phyloP scores from a whole-genome alignment of 495 filamentous ascomycete genomes.

The Lepidopterella palustris region DNA sequence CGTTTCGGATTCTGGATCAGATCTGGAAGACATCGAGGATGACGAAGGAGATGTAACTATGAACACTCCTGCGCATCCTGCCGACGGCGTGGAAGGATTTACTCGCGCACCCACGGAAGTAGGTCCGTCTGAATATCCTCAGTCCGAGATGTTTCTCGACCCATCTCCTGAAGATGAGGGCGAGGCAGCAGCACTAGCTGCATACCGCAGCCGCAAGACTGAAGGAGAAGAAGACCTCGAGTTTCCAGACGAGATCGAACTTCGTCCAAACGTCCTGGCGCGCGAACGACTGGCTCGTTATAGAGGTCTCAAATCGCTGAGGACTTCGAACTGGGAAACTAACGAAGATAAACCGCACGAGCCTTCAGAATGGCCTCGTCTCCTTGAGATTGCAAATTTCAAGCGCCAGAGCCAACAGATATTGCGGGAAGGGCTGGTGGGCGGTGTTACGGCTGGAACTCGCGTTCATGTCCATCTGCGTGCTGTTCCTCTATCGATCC shows the following conservation, averaged over 20 bases:
- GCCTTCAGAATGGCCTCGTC: slow-evolving; percentile 80
- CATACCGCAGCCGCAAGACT: slow-evolving; percentile 67
- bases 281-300: slow-evolving; percentile 79
- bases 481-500: slow-evolving; percentile 57
- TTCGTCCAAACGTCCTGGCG: slow-evolving; percentile 80
- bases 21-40: slow-evolving; percentile 59
- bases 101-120: slow-evolving; percentile 70
- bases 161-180: slow-evolving; percentile 83
- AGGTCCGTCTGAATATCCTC: slow-evolving; percentile 74
- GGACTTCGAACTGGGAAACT: slow-evolving; percentile 79
- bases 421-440: slow-evolving; percentile 71
- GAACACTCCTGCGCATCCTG: slow-evolving; percentile 34
- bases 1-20: slow-evolving; percentile 79
- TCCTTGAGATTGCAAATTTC: slow-evolving; percentile 80
- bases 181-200: slow-evolving; percentile 69
- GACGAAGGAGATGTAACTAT: slow-evolving; percentile 47
- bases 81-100: slow-evolving; percentile 42
- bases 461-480: slow-evolving; percentile 74
- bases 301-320: slow-evolving; percentile 81
- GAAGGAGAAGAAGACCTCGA: slow-evolving; percentile 86
- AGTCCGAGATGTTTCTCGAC: slow-evolving; percentile 87
- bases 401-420: slow-evolving; percentile 66
- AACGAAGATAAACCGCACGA: slow-evolving; percentile 77
- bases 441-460: slow-evolving; percentile 76
- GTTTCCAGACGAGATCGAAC: slow-evolving; percentile 95